Conservation (phyloP, 441 rosid genomes). For the Breynia disticha region DNA sequence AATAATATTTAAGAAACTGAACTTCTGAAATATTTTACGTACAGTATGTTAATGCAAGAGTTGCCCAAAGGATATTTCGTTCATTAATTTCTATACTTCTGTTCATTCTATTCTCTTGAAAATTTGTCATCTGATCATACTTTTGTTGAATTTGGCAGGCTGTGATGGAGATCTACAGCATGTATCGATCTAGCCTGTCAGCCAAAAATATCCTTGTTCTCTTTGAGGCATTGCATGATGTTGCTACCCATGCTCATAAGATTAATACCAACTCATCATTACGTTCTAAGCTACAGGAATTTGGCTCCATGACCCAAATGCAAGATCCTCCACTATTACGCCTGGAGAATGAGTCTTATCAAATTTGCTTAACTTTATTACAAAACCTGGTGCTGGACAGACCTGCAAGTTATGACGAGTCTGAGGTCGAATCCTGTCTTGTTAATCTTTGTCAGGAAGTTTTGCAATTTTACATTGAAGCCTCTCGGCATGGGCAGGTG, state of each 20-base stretch:
- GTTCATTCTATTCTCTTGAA: neutral
- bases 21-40: too few relatives aligned
- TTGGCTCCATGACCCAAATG: slow-evolving; percentile 92
- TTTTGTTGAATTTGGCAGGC: slow-evolving; percentile 50
- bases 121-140: neutral
- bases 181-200: slow-evolving; percentile 73
- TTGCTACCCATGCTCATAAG: slow-evolving; percentile 81
- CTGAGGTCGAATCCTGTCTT: slow-evolving; percentile 58
- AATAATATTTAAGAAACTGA: too few relatives aligned
- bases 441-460: slow-evolving; percentile 71
- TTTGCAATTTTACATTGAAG: slow-evolving; percentile 58
- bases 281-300: slow-evolving; percentile 79
- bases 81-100: too few relatives aligned
- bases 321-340: slow-evolving; percentile 98
- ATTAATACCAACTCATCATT: slow-evolving; percentile 54
- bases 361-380: slow-evolving; percentile 84
- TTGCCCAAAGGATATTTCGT: too few relatives aligned
- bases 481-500: slow-evolving; percentile 36
- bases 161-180: slow-evolving; percentile 90
- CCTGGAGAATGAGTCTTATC: slow-evolving; percentile 95
- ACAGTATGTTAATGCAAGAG: too few relatives aligned
- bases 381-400: slow-evolving; percentile 66
- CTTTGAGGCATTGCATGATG: slow-evolving; percentile 66
- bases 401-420: slow-evolving; percentile 45
- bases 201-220: slow-evolving; percentile 67